A percentile compares a stretch with the other conserved stretches of the same genome.
phyloP scores from a whole-genome alignment of 345 rosid genomes.

The Cardamine resedifolia region DNA sequence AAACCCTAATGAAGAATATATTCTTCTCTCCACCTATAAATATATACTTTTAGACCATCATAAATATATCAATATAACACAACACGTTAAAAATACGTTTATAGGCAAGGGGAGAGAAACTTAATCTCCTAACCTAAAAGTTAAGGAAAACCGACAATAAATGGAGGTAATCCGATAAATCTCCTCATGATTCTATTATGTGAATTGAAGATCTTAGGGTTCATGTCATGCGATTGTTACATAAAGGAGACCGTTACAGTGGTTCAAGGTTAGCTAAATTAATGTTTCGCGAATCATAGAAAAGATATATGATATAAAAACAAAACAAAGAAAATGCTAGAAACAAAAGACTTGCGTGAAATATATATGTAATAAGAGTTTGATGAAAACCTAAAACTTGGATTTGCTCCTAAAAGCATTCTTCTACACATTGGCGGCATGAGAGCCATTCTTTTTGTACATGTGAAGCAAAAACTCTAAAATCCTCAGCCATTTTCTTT shows the following conservation, averaged over 20 bases:
- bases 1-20: background rate
- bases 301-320: background rate
- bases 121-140: too few relatives aligned
- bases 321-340: background rate
- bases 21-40: background rate
- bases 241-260: too few relatives aligned
- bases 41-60: background rate
- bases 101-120: too few relatives aligned
- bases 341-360: constrained; percentile 33
- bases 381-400: constrained; percentile 4
- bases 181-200: too few relatives aligned
- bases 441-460: constrained; percentile 49
- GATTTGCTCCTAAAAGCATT: constrained; percentile 32
- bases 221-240: too few relatives aligned
- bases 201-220: too few relatives aligned
- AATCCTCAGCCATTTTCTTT: constrained; percentile 44
- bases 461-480: constrained; percentile 37
- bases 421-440: constrained; percentile 44
- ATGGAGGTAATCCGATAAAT: too few relatives aligned
- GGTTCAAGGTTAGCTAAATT: too few relatives aligned
- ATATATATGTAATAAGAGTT: background rate
- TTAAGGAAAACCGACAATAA: too few relatives aligned
- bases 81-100: too few relatives aligned
- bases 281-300: too few relatives aligned
- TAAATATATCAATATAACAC: background rate